Base-by-base conservation (phyloP, 1,284 basidiomycete species). In the Irpex sp. region DNA sequence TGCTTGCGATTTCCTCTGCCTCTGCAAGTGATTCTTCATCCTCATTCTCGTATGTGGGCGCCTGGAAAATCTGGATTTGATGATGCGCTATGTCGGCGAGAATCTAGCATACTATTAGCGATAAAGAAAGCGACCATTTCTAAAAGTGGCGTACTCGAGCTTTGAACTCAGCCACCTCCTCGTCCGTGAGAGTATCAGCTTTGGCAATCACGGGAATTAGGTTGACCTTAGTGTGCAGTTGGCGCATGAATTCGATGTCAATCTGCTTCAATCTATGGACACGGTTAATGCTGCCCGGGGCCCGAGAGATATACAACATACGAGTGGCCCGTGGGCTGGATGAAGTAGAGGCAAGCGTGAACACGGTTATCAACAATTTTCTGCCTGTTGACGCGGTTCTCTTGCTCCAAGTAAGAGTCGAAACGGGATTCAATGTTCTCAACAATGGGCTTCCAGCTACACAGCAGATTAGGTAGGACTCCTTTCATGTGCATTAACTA, bases 341-440 rank as follows among this genome's bases (percentile, higher is more conserved):
- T 96, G 76, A 98, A 98, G 82, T 98, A 98, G 66, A 98, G 84
- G 77, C 96, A 98, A 11, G 93, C 94, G 75, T 96, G 93, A 59
- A 96, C 92, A 63, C 94, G 89, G 78, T 94, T 94, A 79, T 94
- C 92, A 60, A 88, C 83, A 67, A 94, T 85, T 77, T 96, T 96
- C 72, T 81, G 83, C 58, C 93, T 84, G 82, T 98, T 98, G 71
- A 98, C 95, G 67, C 96, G 89, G 81, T 97, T 98, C 82, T 98
- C 96, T 78, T 97, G 96, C 77, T 98, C 96, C 68, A 98, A 82
- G 77, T 96, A 98, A 9, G 93, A 92, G 76, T 98, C 96, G 72
- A 97, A 98, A 60, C 96, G 92, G 49, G 93, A 88, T 77, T 98
- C 96, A 68, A 98, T 98, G 81, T 97, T 95, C 77, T 97, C 95